phyloP scores from a whole-genome alignment of 495 filamentous ascomycete genomes.

The Aspergillus diversus region DNA sequence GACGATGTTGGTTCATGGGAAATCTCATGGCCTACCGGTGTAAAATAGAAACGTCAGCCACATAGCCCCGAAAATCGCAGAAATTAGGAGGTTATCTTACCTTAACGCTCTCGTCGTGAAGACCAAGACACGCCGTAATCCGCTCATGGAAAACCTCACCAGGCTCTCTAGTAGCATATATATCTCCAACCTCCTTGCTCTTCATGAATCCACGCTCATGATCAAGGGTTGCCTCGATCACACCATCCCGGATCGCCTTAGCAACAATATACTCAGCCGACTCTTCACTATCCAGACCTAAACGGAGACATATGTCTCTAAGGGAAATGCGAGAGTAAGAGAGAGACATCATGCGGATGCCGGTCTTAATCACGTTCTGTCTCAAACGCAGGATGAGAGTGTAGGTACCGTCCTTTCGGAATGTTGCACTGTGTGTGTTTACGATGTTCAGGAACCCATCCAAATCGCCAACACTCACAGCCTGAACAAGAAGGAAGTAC shows the following conservation, averaged over 20 bases:
- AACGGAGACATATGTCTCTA: constrained; percentile 92
- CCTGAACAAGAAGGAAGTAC: constrained; percentile 90
- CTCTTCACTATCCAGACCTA: constrained; percentile 91
- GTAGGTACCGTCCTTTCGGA: constrained; percentile 93
- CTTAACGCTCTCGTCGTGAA: constrained; percentile 98
- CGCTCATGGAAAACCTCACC: constrained; percentile 97
- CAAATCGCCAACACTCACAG: constrained; percentile 91
- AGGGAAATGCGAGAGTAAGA: constrained; percentile 98
- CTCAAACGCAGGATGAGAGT: constrained; percentile 90
- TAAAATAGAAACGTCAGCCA: constrained; percentile 3
- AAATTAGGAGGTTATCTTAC: constrained; percentile 50
- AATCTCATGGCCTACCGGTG: constrained; percentile 86
- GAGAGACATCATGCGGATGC: constrained; percentile 97
- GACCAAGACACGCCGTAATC: constrained; percentile 83
- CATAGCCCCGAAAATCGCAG: neutral
- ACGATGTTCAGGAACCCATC: constrained; percentile 88
- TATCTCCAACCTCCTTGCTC: constrained; percentile 92
- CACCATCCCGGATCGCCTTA: constrained; percentile 96
- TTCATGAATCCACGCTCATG: constrained; percentile 97
- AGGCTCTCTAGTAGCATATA: constrained; percentile 94
- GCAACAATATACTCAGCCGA: constrained; percentile 98
- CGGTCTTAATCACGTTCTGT: constrained; percentile 99
- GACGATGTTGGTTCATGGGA: constrained; percentile 98
- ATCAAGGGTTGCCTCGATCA: constrained; percentile 94
- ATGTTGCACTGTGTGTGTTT: constrained; percentile 75